phyloP scores from a whole-genome alignment of 2,329 filamentous ascomycete species.

The Curvularia sp. region DNA sequence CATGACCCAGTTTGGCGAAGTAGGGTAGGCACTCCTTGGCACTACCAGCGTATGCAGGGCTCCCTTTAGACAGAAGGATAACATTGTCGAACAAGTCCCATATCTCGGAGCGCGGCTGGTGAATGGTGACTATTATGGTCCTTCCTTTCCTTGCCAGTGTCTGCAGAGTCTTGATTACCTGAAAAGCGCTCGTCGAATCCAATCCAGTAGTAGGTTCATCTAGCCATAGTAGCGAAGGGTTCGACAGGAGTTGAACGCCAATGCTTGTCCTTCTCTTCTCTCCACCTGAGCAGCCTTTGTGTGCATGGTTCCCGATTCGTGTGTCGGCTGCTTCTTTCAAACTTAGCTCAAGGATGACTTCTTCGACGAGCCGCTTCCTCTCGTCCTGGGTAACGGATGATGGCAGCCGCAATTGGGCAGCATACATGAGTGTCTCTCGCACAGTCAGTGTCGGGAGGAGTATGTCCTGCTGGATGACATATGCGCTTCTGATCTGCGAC shows the following conservation, averaged over 20 bases:
- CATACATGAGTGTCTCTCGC: constrained; percentile 75
- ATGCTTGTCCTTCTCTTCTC: constrained; percentile 80
- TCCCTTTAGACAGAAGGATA: constrained; percentile 71
- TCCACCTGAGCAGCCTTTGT: constrained; percentile 79
- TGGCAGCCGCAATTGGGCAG: constrained; percentile 74
- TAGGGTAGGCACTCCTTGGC: constrained; percentile 66
- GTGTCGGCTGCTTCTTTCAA: constrained; percentile 80
- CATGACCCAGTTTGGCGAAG: constrained; percentile 67
- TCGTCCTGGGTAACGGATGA: constrained; percentile 66
- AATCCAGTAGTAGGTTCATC: constrained; percentile 82
- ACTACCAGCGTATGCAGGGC: constrained; percentile 71
- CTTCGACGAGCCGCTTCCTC: constrained; percentile 70
- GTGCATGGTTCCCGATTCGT: constrained; percentile 72
- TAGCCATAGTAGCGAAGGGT: constrained; percentile 78
- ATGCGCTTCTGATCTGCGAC: constrained; percentile 65
- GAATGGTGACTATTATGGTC: constrained; percentile 76
- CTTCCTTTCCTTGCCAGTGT: constrained; percentile 70
- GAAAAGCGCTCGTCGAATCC: constrained; percentile 78
- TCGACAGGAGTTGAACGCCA: constrained; percentile 79
- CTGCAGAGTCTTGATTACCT: constrained; percentile 75
- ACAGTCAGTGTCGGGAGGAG: constrained; percentile 77
- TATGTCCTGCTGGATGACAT: constrained; percentile 80
- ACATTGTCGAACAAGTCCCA: constrained; percentile 79
- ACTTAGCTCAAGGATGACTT: constrained; percentile 77
- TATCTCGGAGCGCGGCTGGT: constrained; percentile 80